Evolutionary conservation across 1,284 basidiomycete species (phyloP).

Genomic region (Macrocystidia cucumis): DNA sequence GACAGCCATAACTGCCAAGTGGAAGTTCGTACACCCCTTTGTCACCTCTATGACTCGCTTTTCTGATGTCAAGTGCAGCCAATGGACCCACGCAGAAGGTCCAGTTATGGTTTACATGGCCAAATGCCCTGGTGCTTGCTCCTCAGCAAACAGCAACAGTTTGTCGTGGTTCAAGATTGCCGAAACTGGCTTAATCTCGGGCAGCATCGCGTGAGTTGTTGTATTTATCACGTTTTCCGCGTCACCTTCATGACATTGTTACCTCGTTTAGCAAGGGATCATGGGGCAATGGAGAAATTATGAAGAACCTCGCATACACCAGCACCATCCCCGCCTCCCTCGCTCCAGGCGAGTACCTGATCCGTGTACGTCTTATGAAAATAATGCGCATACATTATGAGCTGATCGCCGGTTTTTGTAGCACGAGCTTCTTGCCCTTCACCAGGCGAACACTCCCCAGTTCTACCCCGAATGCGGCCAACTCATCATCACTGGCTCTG

Average conservation of each 20-base stretch:
- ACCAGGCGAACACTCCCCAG: conserved; percentile 24
- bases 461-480: conserved; percentile 34
- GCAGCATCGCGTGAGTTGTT: too few species aligned
- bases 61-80: not conserved
- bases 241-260: too few species aligned
- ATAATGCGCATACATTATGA: conserved; percentile 2
- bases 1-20: conserved; percentile 26
- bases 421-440: conserved; percentile 22
- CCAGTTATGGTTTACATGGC: conserved; percentile 30
- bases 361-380: conserved; percentile 13
- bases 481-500: conserved; percentile 25
- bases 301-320: conserved; percentile 14
- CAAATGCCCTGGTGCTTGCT: conserved; percentile 25
- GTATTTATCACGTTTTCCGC: too few species aligned
- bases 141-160: conserved; percentile 12
- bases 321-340: conserved; percentile 26
- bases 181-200: conserved; percentile 26
- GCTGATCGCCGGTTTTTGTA: not conserved
- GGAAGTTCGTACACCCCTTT: conserved; percentile 17
- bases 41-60: conserved; percentile 24
- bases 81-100: not conserved
- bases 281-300: too few species aligned
- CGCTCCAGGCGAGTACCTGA: conserved; percentile 26
- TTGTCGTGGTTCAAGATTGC: conserved; percentile 29
- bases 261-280: too few species aligned